phyloP scores from a whole-genome alignment of 192 early-diverging fungal genomes.

The Linnemannia hyalina region DNA sequence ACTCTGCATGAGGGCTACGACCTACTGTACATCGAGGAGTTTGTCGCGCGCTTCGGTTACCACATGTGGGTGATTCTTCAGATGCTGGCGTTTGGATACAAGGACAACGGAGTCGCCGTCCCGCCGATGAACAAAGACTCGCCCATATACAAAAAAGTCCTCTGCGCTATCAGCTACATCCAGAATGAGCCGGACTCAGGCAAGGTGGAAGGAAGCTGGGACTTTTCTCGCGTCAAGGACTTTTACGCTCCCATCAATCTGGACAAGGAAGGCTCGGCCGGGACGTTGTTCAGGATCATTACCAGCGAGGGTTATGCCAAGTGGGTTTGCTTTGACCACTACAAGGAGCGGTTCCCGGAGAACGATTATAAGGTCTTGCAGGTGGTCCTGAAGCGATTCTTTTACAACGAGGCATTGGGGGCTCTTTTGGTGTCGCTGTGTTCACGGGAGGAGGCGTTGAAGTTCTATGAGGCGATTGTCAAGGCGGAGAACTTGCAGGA shows the following conservation, averaged over 20 bases:
- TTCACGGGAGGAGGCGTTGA: slow-evolving; percentile 8
- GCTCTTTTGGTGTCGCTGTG: slow-evolving; percentile 6
- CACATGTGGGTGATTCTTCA: slow-evolving; percentile 24
- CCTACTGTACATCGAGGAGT: slow-evolving; percentile 12
- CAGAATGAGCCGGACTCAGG: slow-evolving; percentile 19
- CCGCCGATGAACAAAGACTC: not conserved
- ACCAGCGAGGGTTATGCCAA: slow-evolving; percentile 22
- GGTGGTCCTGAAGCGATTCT: slow-evolving; percentile 9
- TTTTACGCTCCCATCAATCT: slow-evolving; percentile 13
- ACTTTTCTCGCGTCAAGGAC: slow-evolving; percentile 19
- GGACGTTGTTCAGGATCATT: slow-evolving; percentile 18
- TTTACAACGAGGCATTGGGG: slow-evolving; percentile 19
- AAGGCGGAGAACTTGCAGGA: slow-evolving; percentile 24
- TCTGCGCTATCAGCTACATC: slow-evolving; percentile 13
- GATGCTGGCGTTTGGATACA: slow-evolving; percentile 14
- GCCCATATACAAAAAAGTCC: not conserved
- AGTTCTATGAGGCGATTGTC: slow-evolving; percentile 24
- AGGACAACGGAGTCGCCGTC: slow-evolving; percentile 13
- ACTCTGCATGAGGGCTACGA: slow-evolving; percentile 20
- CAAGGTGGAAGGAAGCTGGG: slow-evolving; percentile 22
- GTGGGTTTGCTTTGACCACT: slow-evolving; percentile 22
- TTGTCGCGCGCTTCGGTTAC: slow-evolving; percentile 23
- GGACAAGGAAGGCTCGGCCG: slow-evolving; percentile 14
- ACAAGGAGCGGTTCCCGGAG: slow-evolving; percentile 15
- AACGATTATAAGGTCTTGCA: slow-evolving; percentile 16